Evolutionary conservation across 768 basidiomycete species (phyloP).

Genomic region (Leccinum variicolor): DNA sequence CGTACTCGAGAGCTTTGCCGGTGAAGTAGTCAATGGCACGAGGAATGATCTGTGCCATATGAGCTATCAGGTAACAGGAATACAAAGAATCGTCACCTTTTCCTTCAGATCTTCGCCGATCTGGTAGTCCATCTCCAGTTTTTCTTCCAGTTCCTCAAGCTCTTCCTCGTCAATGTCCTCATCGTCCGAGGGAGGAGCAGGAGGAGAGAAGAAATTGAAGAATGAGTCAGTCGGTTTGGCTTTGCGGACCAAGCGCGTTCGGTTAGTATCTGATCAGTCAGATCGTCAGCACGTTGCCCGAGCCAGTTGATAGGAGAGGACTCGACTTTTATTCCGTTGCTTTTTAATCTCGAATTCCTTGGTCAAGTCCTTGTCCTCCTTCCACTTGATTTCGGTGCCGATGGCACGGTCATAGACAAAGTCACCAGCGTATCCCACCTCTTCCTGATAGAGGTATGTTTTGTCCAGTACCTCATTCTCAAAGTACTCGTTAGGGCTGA

Average conservation of each 20-base stretch:
- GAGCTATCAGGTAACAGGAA: neutral
- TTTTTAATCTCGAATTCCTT: conserved; percentile 99
- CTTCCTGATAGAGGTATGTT: conserved; percentile 90
- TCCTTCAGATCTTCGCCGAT: conserved; percentile 98
- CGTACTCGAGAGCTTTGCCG: conserved; percentile 90
- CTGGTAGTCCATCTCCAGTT: conserved; percentile 95
- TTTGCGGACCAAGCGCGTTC: conserved; percentile 81
- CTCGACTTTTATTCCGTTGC: conserved; percentile 95
- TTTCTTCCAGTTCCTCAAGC: conserved; percentile 87
- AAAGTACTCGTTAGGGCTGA: conserved; percentile 83
- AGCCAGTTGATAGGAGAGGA: neutral
- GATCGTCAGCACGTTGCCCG: neutral
- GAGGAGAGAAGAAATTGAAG: conserved; percentile 97
- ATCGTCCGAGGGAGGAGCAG: conserved; percentile 68
- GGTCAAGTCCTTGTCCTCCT: conserved; percentile 96
- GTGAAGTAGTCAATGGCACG: conserved; percentile 97
- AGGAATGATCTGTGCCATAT: conserved; percentile 70
- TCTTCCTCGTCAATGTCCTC: conserved; percentile 78
- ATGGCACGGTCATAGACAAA: conserved; percentile 94
- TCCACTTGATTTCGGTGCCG: conserved; percentile 93
- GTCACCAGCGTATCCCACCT: conserved; percentile 94
- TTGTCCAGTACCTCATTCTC: conserved; percentile 81
- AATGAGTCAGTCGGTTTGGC: conserved; percentile 90
- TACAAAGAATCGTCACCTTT: conserved; percentile 51
- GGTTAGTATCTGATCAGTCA: conserved; percentile 63